Base-by-base conservation (phyloP, 805 yeast genomes). In the Saturnispora quitensis region DNA sequence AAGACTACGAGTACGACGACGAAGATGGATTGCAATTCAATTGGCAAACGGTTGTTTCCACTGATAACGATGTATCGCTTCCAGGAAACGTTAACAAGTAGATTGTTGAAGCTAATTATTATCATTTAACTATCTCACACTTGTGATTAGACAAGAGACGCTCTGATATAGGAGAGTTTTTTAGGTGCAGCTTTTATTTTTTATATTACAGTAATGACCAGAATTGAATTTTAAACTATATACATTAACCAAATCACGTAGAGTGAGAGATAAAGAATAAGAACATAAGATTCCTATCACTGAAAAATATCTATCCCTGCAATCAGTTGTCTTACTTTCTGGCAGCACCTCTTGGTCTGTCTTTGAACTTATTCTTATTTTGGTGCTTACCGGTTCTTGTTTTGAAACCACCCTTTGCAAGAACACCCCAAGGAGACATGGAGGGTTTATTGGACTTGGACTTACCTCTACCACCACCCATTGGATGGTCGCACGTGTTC, bases 381-480 rank as follows among this genome's bases (percentile, higher is more conserved):
- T 76, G 82, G 67, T 87, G 77, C 72, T 87, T 89, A 65, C 95
- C 95, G 61, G 84, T 82, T 73, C 99, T 84, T 15, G 98, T 93
- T 80, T 89, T 90, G 74, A 81, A 90, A 52, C 88, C 85, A 68
- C 93, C 95, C 77, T 91, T 91, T 42, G 91, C 84, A 63, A 86
- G 70, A 55, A 83, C 84, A 63, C 99, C 99, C 97, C 98, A 91
- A 68, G 95, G 95, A 51, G 96, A 86, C 75, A 86, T 88, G 18
- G 98, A 87, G 54, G 86, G 77, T 73, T 89, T 91, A 72, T 91
- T 90, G 57, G 96, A 88, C 82, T 93, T 93, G 55, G 96, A 86
- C 71, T 93, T 93, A 80, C 99, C 99, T 78, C 99, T 84, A 73
- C 99, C 99, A 84, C 99, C 99, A 76, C 99, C 99, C 64, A 89